Base-by-base conservation (phyloP, 1,284 basidiomycete genomes). In the Trametes versicolor region DNA sequence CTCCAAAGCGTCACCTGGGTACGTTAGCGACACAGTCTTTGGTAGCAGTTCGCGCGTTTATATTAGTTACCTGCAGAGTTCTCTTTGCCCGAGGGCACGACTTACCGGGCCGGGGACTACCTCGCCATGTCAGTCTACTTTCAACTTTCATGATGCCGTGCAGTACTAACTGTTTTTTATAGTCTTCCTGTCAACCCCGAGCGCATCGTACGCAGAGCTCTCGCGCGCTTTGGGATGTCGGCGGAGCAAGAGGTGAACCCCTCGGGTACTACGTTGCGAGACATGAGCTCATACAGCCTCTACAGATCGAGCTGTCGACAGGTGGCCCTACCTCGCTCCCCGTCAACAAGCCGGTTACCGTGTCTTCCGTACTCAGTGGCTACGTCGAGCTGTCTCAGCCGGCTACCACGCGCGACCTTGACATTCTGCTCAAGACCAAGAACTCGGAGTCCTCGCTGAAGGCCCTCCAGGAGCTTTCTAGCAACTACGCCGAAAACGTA, bases 381-480 rank as follows among this genome's bases (percentile, higher is more conserved):
- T 85, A 84, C 64, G 80, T 86, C 47, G 85, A 86, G 68, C 76
- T 86, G 15, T 78, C 79, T 0, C 83, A 83, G 66, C 79, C 81
- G 0, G 81, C 81, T 0, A 83, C 82, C 1, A 78, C 76, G 4
- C 75, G 78, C 9, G 79, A 83, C 63, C 70, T 83, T 12, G 75
- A 75, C 4, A 65, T 67, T 37, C 70, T 77, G 8, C 32, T 66
- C 43, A 66, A 72, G 19, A 60, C 66, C 19, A 63, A 66, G 48
- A 70, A 70, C 50, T 69, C 72, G 0, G 61, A 70, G 9, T 25
- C 39, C 2, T 65, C 71, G 4, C 55, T 63, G 1, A 49, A 68
- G 37, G 61, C 70, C 29, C 71, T 81, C 17, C 68, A 75, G 43
- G 68, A 70, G 5, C 73, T 80, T 21, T 59, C 71, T n/a, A 53